Evolutionary conservation across 108 stramenopile species (phyloP).

Genomic region (Cyclotella baltica): DNA sequence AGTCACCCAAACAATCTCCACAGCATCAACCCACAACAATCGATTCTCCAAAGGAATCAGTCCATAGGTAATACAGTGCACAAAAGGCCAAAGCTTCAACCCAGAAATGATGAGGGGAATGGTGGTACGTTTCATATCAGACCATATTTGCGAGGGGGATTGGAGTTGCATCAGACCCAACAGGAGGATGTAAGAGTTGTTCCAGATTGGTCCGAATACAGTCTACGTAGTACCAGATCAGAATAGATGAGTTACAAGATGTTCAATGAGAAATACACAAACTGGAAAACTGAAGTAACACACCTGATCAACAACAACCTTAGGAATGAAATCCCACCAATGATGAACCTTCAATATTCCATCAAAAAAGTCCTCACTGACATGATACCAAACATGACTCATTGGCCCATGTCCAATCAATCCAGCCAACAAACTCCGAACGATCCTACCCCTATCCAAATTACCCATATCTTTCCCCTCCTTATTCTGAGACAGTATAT

Average conservation of each 20-base stretch:
- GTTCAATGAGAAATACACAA: neutral
- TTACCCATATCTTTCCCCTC: constrained; percentile 63
- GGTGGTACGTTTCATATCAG: constrained; percentile 75
- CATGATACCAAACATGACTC: constrained; percentile 79
- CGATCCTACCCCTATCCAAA: constrained; percentile 66
- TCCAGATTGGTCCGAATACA: constrained; percentile 63
- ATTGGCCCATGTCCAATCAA: constrained; percentile 87
- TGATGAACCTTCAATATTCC: constrained; percentile 46
- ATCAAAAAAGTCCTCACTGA: constrained; percentile 74
- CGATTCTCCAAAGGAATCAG: constrained; percentile 80
- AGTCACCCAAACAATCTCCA: constrained; percentile 93
- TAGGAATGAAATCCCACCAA: constrained; percentile 77
- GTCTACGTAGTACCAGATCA: neutral
- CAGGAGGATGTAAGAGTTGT: constrained; percentile 70
- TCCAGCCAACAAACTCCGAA: constrained; percentile 75
- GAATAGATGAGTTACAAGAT: neutral
- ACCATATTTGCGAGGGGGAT: constrained; percentile 55
- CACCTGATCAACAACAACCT: constrained; percentile 72
- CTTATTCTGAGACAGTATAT: constrained; percentile 72
- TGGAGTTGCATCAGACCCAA: constrained; percentile 68
- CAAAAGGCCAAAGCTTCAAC: constrained; percentile 91
- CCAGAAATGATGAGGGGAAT: constrained; percentile 75
- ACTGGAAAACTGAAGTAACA: neutral
- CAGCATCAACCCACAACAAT: constrained; percentile 87
- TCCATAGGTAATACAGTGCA: constrained; percentile 84